Percentiles rank a stretch among this genome's conserved stretches.
phyloP scores from a whole-genome alignment of 768 basidiomycete genomes.

The Clavulina sp. region DNA sequence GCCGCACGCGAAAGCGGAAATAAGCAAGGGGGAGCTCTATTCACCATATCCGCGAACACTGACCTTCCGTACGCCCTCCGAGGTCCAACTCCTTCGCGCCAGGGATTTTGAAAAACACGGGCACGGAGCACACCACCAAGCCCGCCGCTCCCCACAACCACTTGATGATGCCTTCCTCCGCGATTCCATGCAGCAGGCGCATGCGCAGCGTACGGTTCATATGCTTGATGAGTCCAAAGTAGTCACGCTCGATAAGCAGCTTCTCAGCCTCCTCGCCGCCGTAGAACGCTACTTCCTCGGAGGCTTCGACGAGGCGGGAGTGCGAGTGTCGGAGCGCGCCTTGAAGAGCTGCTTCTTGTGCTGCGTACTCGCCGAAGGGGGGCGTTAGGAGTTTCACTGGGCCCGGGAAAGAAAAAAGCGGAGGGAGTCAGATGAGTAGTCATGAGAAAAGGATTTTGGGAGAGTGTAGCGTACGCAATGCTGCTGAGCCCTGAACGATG shows the following conservation, averaged over 20 bases:
- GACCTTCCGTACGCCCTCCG: constrained; percentile 80
- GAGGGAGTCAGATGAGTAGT: background rate
- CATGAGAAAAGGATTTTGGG: background rate
- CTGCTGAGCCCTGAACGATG: constrained; percentile 68
- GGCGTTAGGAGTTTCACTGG: constrained; percentile 79
- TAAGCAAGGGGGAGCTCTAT: too few species aligned
- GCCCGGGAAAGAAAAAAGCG: background rate
- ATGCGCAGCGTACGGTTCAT: constrained; percentile 63
- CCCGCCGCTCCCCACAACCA: constrained; percentile 63
- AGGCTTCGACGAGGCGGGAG: constrained; percentile 74
- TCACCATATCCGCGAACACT: constrained; percentile 1
- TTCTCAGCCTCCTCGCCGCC: constrained; percentile 83
- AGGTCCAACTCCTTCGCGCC: constrained; percentile 48
- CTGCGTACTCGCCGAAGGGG: constrained; percentile 80
- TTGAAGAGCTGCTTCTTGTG: constrained; percentile 71
- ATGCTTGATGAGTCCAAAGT: constrained; percentile 68
- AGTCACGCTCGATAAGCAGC: constrained; percentile 76
- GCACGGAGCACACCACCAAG: constrained; percentile 68
- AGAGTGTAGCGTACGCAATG: constrained; percentile 40
- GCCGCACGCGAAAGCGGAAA: too few species aligned
- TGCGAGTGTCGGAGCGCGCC: constrained; percentile 85
- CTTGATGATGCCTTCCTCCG: constrained; percentile 92
- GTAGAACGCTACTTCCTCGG: constrained; percentile 79
- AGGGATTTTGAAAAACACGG: constrained; percentile 77
- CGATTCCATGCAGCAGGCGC: constrained; percentile 78